Conservation (phyloP, 495 filamentous ascomycete species). For the Pseudomonodictys pantanalensis region DNA sequence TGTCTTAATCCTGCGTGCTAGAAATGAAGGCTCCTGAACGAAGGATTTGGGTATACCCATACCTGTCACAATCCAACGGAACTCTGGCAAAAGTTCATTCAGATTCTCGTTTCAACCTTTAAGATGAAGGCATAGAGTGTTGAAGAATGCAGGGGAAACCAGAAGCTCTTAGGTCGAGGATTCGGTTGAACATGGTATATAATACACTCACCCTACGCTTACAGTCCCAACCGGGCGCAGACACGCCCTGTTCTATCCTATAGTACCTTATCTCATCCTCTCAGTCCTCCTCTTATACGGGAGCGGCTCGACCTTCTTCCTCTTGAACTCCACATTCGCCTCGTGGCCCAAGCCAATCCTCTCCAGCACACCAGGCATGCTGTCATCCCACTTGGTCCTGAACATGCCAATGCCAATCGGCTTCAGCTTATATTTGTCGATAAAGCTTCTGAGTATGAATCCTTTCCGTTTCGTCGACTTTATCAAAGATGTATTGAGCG, state of each 20-base stretch:
- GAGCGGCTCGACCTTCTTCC: constrained; percentile 59
- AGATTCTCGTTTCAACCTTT: too few relatives aligned
- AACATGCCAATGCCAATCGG: constrained; percentile 84
- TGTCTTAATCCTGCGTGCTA: too few relatives aligned
- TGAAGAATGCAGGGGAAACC: too few relatives aligned
- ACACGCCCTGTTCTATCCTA: constrained; percentile 8
- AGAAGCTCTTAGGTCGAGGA: too few relatives aligned
- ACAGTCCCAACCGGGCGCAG: neutral
- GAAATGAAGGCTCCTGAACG: too few relatives aligned
- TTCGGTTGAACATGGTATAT: neutral
- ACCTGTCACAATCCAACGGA: too few relatives aligned
- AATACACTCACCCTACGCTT: neutral
- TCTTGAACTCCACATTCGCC: constrained; percentile 76
- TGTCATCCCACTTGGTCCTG: constrained; percentile 84
- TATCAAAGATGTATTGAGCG: constrained; percentile 62
- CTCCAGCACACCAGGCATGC: constrained; percentile 80
- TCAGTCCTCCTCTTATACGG: constrained; percentile 44
- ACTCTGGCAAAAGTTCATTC: too few relatives aligned
- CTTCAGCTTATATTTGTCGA: constrained; percentile 62
- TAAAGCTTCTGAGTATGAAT: constrained; percentile 70
- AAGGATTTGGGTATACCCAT: too few relatives aligned
- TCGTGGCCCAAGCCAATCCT: constrained; percentile 68
- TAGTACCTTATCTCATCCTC: constrained; percentile 38
- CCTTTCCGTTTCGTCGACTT: constrained; percentile 56
- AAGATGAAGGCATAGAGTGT: too few relatives aligned